Evolutionary conservation across 2,329 filamentous ascomycete genomes (phyloP).

Genomic region (Talaromyces sp.): DNA sequence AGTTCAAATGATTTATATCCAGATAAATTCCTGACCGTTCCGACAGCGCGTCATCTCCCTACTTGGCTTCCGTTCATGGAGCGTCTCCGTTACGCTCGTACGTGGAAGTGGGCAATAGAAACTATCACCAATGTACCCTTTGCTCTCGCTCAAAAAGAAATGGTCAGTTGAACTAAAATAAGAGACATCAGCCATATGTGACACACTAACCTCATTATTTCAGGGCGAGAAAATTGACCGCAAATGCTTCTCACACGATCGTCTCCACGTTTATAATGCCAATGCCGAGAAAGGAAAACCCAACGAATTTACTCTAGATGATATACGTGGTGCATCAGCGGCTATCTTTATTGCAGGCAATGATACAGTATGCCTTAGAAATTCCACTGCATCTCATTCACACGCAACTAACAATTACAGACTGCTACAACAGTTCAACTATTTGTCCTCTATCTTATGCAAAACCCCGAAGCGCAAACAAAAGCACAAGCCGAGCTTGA

Average conservation of each 20-base stretch:
- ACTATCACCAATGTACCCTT: conserved; percentile 5
- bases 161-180: neutral
- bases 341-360: conserved; percentile 7
- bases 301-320: conserved; percentile 5
- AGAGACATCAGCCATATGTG: neutral
- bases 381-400: neutral
- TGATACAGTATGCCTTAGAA: neutral
- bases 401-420: neutral
- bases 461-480: conserved; percentile 27
- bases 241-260: conserved; percentile 7
- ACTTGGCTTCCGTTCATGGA: conserved; percentile 11
- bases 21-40: neutral
- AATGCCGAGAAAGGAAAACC: conserved; percentile 5
- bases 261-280: neutral
- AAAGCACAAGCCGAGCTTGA: conserved; percentile 51
- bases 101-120: conserved; percentile 9
- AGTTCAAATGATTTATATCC: neutral
- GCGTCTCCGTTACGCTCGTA: conserved; percentile 7
- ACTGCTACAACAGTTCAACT: conserved; percentile 42
- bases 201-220: neutral
- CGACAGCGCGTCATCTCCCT: neutral
- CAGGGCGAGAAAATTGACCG: conserved; percentile 8
- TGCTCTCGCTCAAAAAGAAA: neutral
- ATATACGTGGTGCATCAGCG: conserved; percentile 2
- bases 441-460: conserved; percentile 6